Percentiles rank a stretch among this genome's conserved stretches.
Evolutionary conservation across 2,329 filamentous ascomycete species (phyloP).

Genomic region (Teratosphaeriaceae sp.): DNA sequence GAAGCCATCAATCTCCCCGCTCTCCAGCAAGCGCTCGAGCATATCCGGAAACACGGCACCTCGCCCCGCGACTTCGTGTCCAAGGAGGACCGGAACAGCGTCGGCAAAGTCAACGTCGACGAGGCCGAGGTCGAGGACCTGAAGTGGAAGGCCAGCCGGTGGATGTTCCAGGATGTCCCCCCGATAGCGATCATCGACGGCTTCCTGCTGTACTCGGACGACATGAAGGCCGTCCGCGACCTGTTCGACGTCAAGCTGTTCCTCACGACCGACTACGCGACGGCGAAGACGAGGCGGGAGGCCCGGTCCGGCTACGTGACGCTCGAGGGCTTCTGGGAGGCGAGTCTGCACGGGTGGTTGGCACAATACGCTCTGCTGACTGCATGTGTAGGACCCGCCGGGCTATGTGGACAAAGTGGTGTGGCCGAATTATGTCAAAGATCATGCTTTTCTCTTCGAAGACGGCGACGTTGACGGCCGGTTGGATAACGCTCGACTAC

Average conservation of each 20-base stretch:
- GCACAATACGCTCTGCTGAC: neutral
- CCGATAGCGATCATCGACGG: constrained; percentile 73
- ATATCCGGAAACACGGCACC: constrained; percentile 63
- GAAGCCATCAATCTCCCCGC: constrained; percentile 66
- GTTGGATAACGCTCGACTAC: constrained; percentile 40
- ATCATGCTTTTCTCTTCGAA: constrained; percentile 76
- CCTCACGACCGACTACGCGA: constrained; percentile 60
- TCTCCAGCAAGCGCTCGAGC: constrained; percentile 59
- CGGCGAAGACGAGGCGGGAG: constrained; percentile 59
- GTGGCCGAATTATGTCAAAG: constrained; percentile 85
- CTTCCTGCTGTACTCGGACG: constrained; percentile 71
- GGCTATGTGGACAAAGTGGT: constrained; percentile 92
- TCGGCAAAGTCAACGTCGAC: constrained; percentile 38
- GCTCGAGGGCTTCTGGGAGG: constrained; percentile 74
- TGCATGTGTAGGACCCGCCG: constrained; percentile 60
- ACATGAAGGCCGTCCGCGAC: constrained; percentile 45
- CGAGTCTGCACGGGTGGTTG: neutral
- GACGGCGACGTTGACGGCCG: constrained; percentile 57
- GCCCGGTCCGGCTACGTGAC: constrained; percentile 72
- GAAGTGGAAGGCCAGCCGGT: constrained; percentile 20
- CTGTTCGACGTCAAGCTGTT: constrained; percentile 73
- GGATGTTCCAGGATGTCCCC: constrained; percentile 22
- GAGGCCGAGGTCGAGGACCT: constrained; percentile 23
- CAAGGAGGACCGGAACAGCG: constrained; percentile 54
- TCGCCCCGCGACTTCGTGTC: constrained; percentile 48